Conservation (phyloP, 306 rosid species). For the Gynostemma pentaphyllum region DNA sequence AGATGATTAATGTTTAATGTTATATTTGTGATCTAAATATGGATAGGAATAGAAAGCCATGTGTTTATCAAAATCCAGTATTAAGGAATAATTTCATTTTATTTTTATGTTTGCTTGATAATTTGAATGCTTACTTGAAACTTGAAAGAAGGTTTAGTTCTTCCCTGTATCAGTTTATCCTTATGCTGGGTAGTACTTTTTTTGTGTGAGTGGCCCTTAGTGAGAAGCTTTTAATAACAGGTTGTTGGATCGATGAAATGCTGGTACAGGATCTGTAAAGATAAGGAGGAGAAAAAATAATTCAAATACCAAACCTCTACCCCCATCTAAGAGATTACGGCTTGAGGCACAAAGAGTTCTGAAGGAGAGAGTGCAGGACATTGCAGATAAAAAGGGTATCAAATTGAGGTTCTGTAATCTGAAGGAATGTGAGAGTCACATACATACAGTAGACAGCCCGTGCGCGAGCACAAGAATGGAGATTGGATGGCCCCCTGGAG, state of each 20-base stretch:
- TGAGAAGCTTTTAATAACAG: slow-evolving; percentile 78
- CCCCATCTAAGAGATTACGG: slow-evolving; percentile 95
- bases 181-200: slow-evolving; percentile 16
- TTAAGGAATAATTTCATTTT: neutral
- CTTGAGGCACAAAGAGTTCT: slow-evolving; percentile 95
- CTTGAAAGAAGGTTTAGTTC: neutral
- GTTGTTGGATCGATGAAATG: slow-evolving; percentile 98
- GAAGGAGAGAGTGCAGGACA: slow-evolving; percentile 94
- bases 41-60: neutral
- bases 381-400: slow-evolving; percentile 95
- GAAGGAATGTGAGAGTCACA: slow-evolving; percentile 93
- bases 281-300: slow-evolving; percentile 72
- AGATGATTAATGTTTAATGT: neutral
- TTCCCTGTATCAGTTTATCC: slow-evolving; percentile 12
- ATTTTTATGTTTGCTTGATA: neutral
- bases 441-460: slow-evolving; percentile 69
- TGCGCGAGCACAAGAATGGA: slow-evolving; percentile 83
- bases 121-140: neutral
- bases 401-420: slow-evolving; percentile 93
- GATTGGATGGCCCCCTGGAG: slow-evolving; percentile 95
- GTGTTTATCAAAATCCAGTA: neutral
- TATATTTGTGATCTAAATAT: neutral
- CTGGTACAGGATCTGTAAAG: slow-evolving; percentile 98
- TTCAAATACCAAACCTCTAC: slow-evolving; percentile 74
- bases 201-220: slow-evolving; percentile 53